Evolutionary conservation across 148 eudicot genomes (phyloP), one percentile per base, ranked within the genome.

Genomic region (Dianthus caryophyllus): DNA sequence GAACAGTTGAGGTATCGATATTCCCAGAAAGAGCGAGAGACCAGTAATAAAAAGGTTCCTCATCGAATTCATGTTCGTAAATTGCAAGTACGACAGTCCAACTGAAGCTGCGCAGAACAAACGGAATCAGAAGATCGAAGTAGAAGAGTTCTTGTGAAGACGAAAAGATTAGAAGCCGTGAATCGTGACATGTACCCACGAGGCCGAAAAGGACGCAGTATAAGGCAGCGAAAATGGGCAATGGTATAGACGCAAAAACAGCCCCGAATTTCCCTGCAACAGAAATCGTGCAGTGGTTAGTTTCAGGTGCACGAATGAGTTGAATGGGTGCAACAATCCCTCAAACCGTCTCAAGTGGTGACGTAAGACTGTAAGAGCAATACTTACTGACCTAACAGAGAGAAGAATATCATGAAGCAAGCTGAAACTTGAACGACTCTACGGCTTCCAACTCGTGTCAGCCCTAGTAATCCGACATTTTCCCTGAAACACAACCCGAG

Each of bases 31-130:
- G 78, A 94, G 77, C 31, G 99, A 74, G 33, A 94, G 96, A 15
- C 99, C 99, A 1, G 74, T 68, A 12, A 94, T 94, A 80, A 94
- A 94, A 55, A 94, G 87, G 74, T 86, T 94, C 70, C 99, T 84
- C 97, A 90, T 80, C 5, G 99, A 94, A 86, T 94, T 94, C 96
- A 94, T 94, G 76, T 94, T 90, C 21, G 99, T 94, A 80, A 94
- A 94, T 74, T 94, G 99, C 81, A 94, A 78, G 73, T 90, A 94
- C 15, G 99, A 94, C 65, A 94, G 64, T 71, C 99, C 99, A 6
- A 94, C 86, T 0, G 99, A 90, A 75, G 93, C 99, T 94, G 84
- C n/a, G n/a, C 6, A 61, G 51, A 66, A n/a, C 2, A 13, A 51
- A 16, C 17, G n/a, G n/a, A n/a, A n/a, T n/a, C n/a, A n/a, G n/a